Conservation (phyloP, 192 early-diverging fungal species). For the Rhizophagus clarus region DNA sequence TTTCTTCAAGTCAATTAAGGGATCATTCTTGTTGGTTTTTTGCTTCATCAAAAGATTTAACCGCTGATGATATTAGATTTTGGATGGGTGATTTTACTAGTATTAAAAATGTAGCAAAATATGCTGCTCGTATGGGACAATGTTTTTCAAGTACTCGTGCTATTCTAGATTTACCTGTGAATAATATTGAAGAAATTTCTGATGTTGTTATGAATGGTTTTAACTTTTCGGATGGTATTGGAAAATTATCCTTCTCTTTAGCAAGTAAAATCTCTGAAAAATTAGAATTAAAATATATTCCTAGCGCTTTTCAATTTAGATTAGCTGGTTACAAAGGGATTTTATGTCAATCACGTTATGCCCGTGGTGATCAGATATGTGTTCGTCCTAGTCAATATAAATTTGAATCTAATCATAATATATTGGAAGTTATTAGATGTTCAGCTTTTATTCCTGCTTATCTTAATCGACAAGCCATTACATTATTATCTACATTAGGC, state of each 20-base stretch:
- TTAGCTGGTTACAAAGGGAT: constrained; percentile 71
- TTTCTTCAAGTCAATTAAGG: constrained; percentile 63
- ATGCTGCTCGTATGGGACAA: constrained; percentile 72
- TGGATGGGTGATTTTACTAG: constrained; percentile 76
- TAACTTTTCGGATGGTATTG: constrained; percentile 76
- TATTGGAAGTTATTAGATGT: constrained; percentile 61
- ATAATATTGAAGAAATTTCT: constrained; percentile 48
- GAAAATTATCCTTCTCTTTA: constrained; percentile 57
- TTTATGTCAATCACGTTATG: constrained; percentile 39
- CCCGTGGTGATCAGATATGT: constrained; percentile 40
- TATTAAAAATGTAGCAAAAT: constrained; percentile 67
- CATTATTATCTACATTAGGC: constrained; percentile 57
- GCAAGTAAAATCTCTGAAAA: constrained; percentile 44
- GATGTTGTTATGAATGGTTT: constrained; percentile 63
- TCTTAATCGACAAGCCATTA: constrained; percentile 72
- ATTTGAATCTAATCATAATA: constrained; percentile 51
- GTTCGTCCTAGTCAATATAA: constrained; percentile 63
- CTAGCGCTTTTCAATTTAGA: constrained; percentile 74
- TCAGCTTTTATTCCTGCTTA: constrained; percentile 54
- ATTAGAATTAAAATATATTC: constrained; percentile 44
- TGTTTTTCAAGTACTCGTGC: constrained; percentile 71
- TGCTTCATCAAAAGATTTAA: constrained; percentile 46
- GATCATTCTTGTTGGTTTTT: constrained; percentile 77
- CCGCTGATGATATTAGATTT: constrained; percentile 50
- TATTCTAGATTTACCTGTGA: constrained; percentile 41